Percentiles rank a stretch among this genome's conserved stretches.
Conservation (phyloP, 768 basidiomycete genomes). For the Fomitopsis serialis region DNA sequence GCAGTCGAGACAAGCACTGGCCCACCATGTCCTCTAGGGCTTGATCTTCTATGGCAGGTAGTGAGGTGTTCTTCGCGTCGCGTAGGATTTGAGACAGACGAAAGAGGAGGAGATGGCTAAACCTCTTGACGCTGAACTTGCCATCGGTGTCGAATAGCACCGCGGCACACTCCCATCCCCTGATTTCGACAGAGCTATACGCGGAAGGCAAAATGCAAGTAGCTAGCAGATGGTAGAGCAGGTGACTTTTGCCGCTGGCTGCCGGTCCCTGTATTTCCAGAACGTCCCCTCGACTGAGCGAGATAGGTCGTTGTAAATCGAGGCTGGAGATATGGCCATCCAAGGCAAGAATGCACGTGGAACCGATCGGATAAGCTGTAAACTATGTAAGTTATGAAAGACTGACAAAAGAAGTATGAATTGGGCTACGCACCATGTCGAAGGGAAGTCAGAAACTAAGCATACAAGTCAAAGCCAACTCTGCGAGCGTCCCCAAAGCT, state of each 20-base stretch:
- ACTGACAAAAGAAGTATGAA: not conserved
- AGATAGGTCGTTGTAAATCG: conserved; percentile 16
- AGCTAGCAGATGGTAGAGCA: conserved; percentile 62
- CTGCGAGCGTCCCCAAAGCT: not conserved
- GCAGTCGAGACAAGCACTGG: conserved; percentile 46
- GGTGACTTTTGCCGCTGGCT: conserved; percentile 71
- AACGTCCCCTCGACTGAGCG: conserved; percentile 52
- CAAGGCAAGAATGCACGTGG: conserved; percentile 28
- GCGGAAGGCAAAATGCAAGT: conserved; percentile 50
- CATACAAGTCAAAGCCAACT: not conserved
- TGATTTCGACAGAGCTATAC: conserved; percentile 28
- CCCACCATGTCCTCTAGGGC: conserved; percentile 26
- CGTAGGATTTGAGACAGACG: conserved; percentile 34
- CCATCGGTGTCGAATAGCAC: conserved; percentile 68
- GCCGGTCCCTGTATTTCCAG: conserved; percentile 75
- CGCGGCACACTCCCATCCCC: conserved; percentile 61
- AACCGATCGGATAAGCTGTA: conserved; percentile 23
- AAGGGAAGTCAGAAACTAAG: conserved; percentile 42
- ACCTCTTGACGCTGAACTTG: conserved; percentile 52
- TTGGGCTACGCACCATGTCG: conserved; percentile 28
- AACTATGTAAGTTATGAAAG: not conserved
- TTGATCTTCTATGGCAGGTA: not conserved
- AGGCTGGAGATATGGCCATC: conserved; percentile 21
- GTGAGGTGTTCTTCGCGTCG: not conserved
- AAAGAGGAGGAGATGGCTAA: conserved; percentile 45